Conservation (phyloP, 495 filamentous ascomycete genomes). For the Talaromyces stipitatus region DNA sequence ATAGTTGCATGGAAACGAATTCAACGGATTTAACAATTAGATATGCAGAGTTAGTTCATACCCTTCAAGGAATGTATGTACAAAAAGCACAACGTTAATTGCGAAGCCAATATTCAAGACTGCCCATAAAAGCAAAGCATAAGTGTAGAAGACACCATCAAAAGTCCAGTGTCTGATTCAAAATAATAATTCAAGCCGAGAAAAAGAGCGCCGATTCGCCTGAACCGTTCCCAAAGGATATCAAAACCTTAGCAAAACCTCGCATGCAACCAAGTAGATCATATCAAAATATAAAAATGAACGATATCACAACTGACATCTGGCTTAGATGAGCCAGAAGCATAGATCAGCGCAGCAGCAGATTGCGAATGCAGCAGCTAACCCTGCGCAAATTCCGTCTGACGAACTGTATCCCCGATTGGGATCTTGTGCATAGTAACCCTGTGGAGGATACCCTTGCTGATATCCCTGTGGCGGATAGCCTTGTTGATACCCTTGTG, state of each 20-base stretch:
- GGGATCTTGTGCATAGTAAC: conserved; percentile 31
- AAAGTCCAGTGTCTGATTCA: not conserved
- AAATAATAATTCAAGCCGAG: not conserved
- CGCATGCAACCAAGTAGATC: not conserved
- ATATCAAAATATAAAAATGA: not conserved
- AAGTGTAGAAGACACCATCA: not conserved
- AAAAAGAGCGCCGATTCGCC: not conserved
- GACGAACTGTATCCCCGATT: conserved; percentile 19
- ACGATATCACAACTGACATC: not conserved
- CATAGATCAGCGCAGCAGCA: conserved; percentile 49
- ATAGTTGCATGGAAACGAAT: not conserved
- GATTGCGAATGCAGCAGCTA: conserved; percentile 41
- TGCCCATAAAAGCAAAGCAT: not conserved
- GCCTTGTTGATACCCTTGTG: conserved; percentile 20
- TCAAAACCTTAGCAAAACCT: not conserved
- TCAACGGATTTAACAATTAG: not conserved
- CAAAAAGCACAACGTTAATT: no score
- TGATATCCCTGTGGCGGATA: conserved; percentile 23
- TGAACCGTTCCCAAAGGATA: not conserved
- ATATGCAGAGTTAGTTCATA: no score
- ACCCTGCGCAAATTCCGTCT: conserved; percentile 39
- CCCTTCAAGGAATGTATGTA: no score
- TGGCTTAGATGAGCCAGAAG: conserved; percentile 28
- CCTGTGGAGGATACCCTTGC: conserved; percentile 15
- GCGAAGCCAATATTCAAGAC: not conserved